These are phyloP conservation scores for Didymella pomorum DNA, from an alignment of 2,329 filamentous ascomycete genomes.

Conservation along the genomic window DNA sequence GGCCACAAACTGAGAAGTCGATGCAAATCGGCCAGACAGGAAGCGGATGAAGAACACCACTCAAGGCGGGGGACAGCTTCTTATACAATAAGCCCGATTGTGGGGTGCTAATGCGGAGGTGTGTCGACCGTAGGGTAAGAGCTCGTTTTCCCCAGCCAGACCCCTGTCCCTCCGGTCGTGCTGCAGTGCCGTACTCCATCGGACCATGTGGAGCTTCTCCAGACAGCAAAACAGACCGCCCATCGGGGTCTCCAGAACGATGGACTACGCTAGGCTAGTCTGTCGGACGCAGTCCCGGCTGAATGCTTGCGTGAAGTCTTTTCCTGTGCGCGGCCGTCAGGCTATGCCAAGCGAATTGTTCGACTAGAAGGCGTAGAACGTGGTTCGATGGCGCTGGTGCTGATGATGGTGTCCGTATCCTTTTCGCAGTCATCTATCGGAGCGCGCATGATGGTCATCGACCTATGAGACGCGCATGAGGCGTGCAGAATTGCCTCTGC, in stretches of 20 bases:
- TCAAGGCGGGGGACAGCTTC: conserved; percentile 6
- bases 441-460: background rate
- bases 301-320: background rate
- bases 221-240: conserved; percentile 9
- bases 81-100: conserved; percentile 13
- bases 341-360: background rate
- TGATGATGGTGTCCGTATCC: conserved; percentile 5
- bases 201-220: conserved; percentile 14
- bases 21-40: conserved; percentile 20
- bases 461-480: conserved; percentile 18
- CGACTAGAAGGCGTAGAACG: background rate
- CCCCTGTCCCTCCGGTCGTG: conserved; percentile 4
- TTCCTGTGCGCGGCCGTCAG: conserved; percentile 18
- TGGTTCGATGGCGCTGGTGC: background rate
- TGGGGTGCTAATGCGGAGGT: conserved; percentile 23
- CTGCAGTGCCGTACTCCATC: conserved; percentile 1
- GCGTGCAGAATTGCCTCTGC: conserved; percentile 12
- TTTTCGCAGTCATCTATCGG: conserved; percentile 8
- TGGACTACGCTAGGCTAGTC: conserved; percentile 8
- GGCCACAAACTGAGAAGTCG: conserved; percentile 21
- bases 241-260: conserved; percentile 4
- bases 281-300: conserved; percentile 5
- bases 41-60: conserved; percentile 7
- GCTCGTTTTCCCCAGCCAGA: conserved; percentile 7
- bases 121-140: background rate